Evolutionary conservation across 139 green algal species (phyloP).

Genomic region (Volvox reticuliferus): DNA sequence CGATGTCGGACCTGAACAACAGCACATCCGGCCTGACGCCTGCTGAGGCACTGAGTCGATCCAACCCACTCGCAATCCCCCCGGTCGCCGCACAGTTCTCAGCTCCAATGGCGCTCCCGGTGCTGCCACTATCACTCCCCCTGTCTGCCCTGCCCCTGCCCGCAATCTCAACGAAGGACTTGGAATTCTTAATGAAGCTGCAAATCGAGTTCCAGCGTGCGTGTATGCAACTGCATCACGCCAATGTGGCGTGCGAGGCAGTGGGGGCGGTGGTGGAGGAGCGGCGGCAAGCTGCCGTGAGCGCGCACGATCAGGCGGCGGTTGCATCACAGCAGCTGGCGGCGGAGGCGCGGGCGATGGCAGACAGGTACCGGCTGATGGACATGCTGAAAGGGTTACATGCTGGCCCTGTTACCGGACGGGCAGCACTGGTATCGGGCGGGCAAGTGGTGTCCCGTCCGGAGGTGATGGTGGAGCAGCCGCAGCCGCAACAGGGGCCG

Average conservation of each 20-base stretch:
- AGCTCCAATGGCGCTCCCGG: neutral
- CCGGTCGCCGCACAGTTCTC: no score
- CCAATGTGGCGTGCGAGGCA: neutral
- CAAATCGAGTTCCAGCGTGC: neutral
- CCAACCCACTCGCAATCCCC: no score
- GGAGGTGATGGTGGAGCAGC: neutral
- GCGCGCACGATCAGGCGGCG: neutral
- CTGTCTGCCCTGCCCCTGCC: neutral
- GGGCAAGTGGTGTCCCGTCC: no score
- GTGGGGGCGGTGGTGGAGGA: slow-evolving; percentile 7
- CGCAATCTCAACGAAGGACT: neutral
- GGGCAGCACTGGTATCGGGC: neutral
- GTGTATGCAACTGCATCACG: slow-evolving; percentile 7
- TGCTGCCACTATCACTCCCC: neutral
- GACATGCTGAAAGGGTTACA: slow-evolving; percentile 2
- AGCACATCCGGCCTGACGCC: no score
- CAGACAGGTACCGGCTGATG: neutral
- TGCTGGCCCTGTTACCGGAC: neutral
- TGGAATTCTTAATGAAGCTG: neutral
- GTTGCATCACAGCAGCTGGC: slow-evolving; percentile 20
- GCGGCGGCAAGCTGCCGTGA: neutral
- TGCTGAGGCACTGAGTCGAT: no score
- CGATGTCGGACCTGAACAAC: no score
- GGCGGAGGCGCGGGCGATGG: neutral
- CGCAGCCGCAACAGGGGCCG: neutral